These are phyloP conservation scores for Nicotiana obtusifolia DNA, from an alignment of 257 asterid genomes.

Conservation along the genomic window DNA sequence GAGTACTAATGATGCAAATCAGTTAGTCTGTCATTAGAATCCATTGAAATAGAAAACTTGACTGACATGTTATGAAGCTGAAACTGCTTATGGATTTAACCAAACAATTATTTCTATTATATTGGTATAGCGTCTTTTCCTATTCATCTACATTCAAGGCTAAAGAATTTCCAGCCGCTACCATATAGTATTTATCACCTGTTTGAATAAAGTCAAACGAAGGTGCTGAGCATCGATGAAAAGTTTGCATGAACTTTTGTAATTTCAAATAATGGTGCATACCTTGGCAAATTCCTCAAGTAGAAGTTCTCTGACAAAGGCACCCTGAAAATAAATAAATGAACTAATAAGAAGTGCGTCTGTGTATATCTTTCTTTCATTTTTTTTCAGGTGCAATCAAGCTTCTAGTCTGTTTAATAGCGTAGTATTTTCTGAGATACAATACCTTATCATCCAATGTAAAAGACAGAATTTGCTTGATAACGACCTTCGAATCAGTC, in stretches of 20 bases:
- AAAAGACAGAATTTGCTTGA: slow-evolving; percentile 65
- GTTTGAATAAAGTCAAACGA: neutral
- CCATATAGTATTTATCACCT: neutral
- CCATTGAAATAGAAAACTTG: neutral
- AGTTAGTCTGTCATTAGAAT: neutral
- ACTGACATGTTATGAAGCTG: neutral
- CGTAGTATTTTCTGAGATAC: neutral
- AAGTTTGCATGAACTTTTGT: neutral
- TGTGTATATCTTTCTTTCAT: neutral
- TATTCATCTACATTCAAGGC: neutral
- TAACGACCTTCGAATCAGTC: slow-evolving; percentile 38
- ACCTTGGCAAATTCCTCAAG: slow-evolving; percentile 88
- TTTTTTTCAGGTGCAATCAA: neutral
- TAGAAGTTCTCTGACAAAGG: slow-evolving; percentile 74
- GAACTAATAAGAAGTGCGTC: neutral
- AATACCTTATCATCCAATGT: slow-evolving; percentile 75
- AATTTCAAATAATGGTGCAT: slow-evolving; percentile 5
- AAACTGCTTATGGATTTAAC: neutral
- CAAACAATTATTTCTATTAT: neutral
- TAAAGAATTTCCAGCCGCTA: neutral
- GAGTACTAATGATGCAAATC: neutral
- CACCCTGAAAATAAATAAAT: slow-evolving; percentile 50
- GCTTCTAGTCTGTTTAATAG: neutral
- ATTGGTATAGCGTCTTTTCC: neutral
- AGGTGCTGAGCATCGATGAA: neutral